Evolutionary conservation across 495 filamentous ascomycete genomes (phyloP).

Genomic region (Parathielavia hyrcaniae): DNA sequence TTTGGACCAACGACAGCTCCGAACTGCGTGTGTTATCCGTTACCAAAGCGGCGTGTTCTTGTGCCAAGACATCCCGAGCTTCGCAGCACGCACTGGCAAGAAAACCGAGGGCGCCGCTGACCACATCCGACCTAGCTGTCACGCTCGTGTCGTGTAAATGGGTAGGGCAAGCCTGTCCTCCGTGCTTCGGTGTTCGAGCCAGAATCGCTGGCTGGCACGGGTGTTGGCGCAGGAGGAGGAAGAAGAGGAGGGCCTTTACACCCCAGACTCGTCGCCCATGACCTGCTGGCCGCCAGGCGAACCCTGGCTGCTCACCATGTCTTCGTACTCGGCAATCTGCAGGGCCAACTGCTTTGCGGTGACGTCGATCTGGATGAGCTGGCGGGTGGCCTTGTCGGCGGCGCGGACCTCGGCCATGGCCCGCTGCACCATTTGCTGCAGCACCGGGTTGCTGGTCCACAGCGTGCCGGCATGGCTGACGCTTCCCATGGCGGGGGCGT

Average conservation of each 20-base stretch:
- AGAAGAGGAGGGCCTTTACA: constrained; percentile 5
- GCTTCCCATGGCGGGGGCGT: constrained; percentile 13
- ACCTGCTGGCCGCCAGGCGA: constrained; percentile 22
- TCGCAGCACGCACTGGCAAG: too few relatives aligned
- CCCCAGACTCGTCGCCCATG: constrained; percentile 30
- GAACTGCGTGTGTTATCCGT: too few relatives aligned
- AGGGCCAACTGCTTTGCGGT: constrained; percentile 41
- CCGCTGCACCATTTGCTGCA: constrained; percentile 35
- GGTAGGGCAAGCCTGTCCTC: too few relatives aligned
- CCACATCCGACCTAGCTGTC: too few relatives aligned
- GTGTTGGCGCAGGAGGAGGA: neutral
- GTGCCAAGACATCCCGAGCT: too few relatives aligned
- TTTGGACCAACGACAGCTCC: too few relatives aligned
- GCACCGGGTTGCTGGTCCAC: constrained; percentile 33
- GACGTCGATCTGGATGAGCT: constrained; percentile 40
- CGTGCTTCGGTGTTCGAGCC: too few relatives aligned
- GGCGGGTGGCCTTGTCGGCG: constrained; percentile 36
- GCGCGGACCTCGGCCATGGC: constrained; percentile 39
- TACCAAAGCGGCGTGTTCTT: too few relatives aligned
- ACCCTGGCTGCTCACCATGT: constrained; percentile 23
- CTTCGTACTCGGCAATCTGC: constrained; percentile 41
- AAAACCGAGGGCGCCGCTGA: too few relatives aligned
- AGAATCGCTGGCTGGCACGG: too few relatives aligned
- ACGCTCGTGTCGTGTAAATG: too few relatives aligned
- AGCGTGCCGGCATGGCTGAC: constrained; percentile 23